Evolutionary conservation across 768 basidiomycete species (phyloP).

Genomic region (Suillus ampliporus): DNA sequence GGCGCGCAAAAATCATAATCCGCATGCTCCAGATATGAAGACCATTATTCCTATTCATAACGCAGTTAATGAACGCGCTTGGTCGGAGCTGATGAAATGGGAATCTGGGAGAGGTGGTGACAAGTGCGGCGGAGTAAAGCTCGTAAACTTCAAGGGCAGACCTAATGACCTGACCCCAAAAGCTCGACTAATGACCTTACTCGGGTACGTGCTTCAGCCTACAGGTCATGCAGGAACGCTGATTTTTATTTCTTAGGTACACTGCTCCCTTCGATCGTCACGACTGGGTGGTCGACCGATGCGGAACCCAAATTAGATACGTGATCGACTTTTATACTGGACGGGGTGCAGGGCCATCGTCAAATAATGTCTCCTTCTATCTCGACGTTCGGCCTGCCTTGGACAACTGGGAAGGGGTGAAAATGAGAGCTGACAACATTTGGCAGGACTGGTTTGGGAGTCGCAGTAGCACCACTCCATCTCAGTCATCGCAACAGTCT

Average conservation of each 20-base stretch:
- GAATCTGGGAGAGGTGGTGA: conserved; percentile 83
- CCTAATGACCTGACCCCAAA: conserved; percentile 81
- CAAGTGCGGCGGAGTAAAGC: conserved; percentile 77
- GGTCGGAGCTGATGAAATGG: conserved; percentile 85
- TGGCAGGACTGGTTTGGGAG: conserved; percentile 46
- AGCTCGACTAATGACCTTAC: conserved; percentile 79
- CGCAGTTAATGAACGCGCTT: conserved; percentile 95
- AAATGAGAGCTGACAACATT: conserved; percentile 73
- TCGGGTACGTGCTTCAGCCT: conserved; percentile 67
- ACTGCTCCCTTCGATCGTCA: conserved; percentile 95
- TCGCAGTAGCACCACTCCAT: conserved; percentile 24
- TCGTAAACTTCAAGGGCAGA: conserved; percentile 90
- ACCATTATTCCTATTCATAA: conserved; percentile 98
- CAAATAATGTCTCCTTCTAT: conserved; percentile 79
- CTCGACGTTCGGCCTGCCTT: conserved; percentile 94
- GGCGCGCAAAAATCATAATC: conserved; percentile 92
- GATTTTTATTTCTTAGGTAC: conserved; percentile 59
- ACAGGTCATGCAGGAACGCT: conserved; percentile 4
- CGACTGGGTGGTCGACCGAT: conserved; percentile 96
- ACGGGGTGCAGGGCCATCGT: conserved; percentile 49
- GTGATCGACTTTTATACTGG: conserved; percentile 99
- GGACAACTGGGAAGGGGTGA: conserved; percentile 92
- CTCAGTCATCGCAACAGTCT: conserved; percentile 13
- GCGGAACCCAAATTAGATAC: conserved; percentile 88
- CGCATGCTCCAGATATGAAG: conserved; percentile 87